phyloP scores from a whole-genome alignment of 2,329 filamentous ascomycete genomes.

The Colletotrichum sp. region DNA sequence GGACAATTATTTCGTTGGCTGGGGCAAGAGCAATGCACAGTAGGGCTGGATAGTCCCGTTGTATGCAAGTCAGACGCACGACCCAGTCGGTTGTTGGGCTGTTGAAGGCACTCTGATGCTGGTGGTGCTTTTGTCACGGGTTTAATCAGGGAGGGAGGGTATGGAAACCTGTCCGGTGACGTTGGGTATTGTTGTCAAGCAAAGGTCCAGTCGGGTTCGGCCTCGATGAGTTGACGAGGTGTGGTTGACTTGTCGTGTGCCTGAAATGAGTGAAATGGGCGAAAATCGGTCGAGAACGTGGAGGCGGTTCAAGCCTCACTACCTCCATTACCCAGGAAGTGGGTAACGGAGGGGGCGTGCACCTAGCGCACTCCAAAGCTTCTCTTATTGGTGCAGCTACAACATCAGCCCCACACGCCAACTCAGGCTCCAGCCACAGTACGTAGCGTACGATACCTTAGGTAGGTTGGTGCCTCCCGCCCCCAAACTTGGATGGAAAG shows the following conservation, averaged over 20 bases:
- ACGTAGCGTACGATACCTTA: neutral
- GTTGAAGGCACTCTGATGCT: neutral
- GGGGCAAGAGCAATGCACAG: neutral
- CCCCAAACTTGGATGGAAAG: neutral
- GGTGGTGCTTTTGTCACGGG: neutral
- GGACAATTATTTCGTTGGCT: constrained; percentile 10
- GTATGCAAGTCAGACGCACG: constrained; percentile 20
- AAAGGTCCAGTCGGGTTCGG: neutral
- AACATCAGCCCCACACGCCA: neutral
- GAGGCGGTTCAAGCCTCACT: constrained; percentile 14
- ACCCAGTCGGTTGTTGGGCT: constrained; percentile 13
- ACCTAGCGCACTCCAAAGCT: neutral
- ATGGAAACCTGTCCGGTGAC: neutral
- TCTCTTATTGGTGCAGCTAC: neutral
- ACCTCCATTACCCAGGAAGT: constrained; percentile 14
- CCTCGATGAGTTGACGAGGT: neutral
- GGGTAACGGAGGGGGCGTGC: constrained; percentile 19
- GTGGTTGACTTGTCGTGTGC: constrained; percentile 9
- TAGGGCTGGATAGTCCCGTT: constrained; percentile 18
- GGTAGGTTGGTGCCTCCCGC: neutral
- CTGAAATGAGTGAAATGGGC: neutral
- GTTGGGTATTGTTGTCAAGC: neutral
- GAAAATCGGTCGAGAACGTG: constrained; percentile 13
- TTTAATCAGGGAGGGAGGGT: neutral
- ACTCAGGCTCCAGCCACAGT: constrained; percentile 10